phyloP scores from a whole-genome alignment of 495 filamentous ascomycete genomes.

The Talaromyces proteolyticus region DNA sequence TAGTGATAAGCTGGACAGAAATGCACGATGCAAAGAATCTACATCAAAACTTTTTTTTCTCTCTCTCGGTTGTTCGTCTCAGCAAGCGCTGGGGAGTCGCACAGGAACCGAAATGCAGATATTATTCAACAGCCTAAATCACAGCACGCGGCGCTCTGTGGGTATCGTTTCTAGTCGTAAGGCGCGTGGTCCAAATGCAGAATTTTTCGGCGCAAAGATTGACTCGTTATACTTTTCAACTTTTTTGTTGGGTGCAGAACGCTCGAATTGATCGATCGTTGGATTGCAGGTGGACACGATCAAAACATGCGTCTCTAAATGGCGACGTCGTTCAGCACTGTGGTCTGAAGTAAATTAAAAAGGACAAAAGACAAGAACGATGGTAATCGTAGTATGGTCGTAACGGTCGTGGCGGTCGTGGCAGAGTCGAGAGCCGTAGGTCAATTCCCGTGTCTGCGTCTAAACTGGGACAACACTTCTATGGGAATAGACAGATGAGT shows the following conservation, averaged over 20 bases:
- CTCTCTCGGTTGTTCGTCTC: not conserved
- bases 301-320: too few species aligned
- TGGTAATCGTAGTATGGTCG: slow-evolving; percentile 9
- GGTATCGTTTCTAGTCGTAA: slow-evolving; percentile 56
- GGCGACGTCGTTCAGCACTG: too few species aligned
- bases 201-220: too few species aligned
- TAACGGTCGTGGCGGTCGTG: slow-evolving; percentile 13
- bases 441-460: slow-evolving; percentile 8
- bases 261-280: slow-evolving; percentile 1
- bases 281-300: too few species aligned
- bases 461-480: not conserved
- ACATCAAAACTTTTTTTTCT: slow-evolving; percentile 10
- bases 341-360: not conserved
- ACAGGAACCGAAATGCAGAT: slow-evolving; percentile 6
- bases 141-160: slow-evolving; percentile 32
- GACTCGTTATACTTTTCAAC: too few species aligned
- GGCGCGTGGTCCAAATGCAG: slow-evolving; percentile 25
- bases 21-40: slow-evolving; percentile 17
- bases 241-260: not conserved
- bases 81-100: slow-evolving; percentile 9
- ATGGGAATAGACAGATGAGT: not conserved
- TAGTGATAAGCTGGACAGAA: slow-evolving; percentile 15
- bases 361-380: not conserved
- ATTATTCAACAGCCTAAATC: slow-evolving; percentile 13
- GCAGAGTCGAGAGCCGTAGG: slow-evolving; percentile 9